Percentiles rank a stretch among this genome's conserved stretches.
Evolutionary conservation across 805 yeast genomes (phyloP).

Genomic region (Pichia nanzhaoensis): DNA sequence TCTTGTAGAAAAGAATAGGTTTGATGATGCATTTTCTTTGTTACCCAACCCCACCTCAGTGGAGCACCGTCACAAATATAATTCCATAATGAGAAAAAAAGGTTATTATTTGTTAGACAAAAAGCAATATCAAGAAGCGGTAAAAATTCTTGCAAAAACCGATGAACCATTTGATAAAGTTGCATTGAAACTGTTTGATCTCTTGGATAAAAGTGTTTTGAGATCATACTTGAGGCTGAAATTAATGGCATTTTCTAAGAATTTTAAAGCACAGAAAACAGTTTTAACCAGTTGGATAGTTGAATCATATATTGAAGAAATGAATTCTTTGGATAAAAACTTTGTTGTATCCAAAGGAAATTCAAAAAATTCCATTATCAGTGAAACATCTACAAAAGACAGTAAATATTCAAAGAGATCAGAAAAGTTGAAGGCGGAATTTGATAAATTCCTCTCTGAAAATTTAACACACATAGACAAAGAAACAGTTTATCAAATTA

Average conservation of each 20-base stretch:
- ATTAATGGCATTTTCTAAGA: conserved; percentile 29
- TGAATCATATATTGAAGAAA: conserved; percentile 46
- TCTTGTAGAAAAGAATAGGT: conserved; percentile 44
- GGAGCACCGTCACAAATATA: conserved; percentile 34
- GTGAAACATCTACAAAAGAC: neutral
- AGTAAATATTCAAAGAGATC: neutral
- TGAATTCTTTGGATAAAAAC: conserved; percentile 36
- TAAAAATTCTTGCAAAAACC: conserved; percentile 55
- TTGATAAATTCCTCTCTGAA: conserved; percentile 43
- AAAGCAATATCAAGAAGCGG: conserved; percentile 32
- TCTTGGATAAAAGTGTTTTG: conserved; percentile 36
- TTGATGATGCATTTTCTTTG: conserved; percentile 55
- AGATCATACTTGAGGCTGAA: conserved; percentile 40
- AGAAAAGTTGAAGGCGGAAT: conserved; percentile 24
- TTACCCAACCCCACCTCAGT: conserved; percentile 10
- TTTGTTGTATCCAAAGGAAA: conserved; percentile 1
- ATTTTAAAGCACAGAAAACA: conserved; percentile 37
- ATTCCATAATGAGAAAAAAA: conserved; percentile 45
- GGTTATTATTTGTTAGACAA: conserved; percentile 41
- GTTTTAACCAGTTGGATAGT: conserved; percentile 62
- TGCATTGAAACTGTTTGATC: conserved; percentile 48
- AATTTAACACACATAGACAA: conserved; percentile 51
- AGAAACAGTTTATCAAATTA: conserved; percentile 63
- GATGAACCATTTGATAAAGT: conserved; percentile 63
- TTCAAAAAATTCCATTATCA: neutral